Base-by-base conservation (phyloP, 768 basidiomycete genomes). In the Macrocybe gigantea region DNA sequence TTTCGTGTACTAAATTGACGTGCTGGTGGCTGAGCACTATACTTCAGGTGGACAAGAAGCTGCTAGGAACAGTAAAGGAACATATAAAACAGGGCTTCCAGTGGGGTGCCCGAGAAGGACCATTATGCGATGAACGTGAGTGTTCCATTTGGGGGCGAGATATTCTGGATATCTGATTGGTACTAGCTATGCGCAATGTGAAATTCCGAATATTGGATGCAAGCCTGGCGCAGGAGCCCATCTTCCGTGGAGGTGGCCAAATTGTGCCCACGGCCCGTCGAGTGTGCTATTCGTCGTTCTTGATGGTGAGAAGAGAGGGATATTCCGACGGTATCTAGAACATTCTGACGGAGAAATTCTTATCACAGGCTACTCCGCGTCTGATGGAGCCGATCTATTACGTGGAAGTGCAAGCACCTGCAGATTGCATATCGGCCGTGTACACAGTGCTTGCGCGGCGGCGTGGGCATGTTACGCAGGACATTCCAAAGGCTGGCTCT, bases 11-110 rank as follows among this genome's bases (percentile, higher is more conserved):
- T 44, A 32, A 6, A 2, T 22, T 45, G 32, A 11, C 6, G 14
- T 34, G 46, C 30, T 22, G 5, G 11, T 36, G 47, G 7, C 47
- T 14, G 41, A 37, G 33, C 42, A 14, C 29, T 38, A 34, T 42
- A 42, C 41, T 51, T 12, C 55, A 92, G 85, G 81, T 96, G 38
- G 95, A 99, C 70, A 96, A 96, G 69, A 97, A 94, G 64, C 58
- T 93, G 45, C 70, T 99, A 44, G 81, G 78, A 33, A 85, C 86
- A 5, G 91, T 97, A 47, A 94, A 83, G 68, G 95, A 98, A 55
- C 87, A 93, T 53, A 85, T 99, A 60, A 97, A 93, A 70, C 96
- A 99, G 68, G 96, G 96, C 33, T 99, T 99, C 83, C 96, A 96
- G 61, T 98, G 96, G 96, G 96, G 93, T 43, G 85, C 95, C 41